phyloP scores from a whole-genome alignment of 2,329 filamentous ascomycete species.

The Alternaria brassicae region DNA sequence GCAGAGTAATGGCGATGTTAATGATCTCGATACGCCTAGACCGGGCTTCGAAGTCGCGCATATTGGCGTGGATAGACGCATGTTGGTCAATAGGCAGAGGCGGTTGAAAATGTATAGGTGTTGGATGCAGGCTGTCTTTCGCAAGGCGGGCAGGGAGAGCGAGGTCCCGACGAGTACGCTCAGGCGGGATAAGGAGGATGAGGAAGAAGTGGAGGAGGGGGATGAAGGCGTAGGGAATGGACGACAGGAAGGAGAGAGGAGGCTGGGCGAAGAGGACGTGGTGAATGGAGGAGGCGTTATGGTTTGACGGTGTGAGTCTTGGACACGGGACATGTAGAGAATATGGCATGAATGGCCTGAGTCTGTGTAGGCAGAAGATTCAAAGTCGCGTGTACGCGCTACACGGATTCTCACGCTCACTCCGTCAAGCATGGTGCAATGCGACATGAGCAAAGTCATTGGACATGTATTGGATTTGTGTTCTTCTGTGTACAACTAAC shows the following conservation, averaged over 20 bases:
- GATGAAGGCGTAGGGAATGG: not conserved
- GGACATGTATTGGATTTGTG: constrained; percentile 2
- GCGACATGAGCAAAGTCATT: not conserved
- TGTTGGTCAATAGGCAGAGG: constrained; percentile 89
- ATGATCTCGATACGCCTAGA: constrained; percentile 13
- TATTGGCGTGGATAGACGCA: constrained; percentile 82
- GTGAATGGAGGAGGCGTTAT: not conserved
- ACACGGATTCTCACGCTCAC: not conserved
- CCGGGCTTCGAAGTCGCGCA: constrained; percentile 71
- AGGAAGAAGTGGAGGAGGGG: constrained; percentile 6
- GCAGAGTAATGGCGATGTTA: constrained; percentile 7
- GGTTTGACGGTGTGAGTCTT: not conserved
- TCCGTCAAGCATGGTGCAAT: too few relatives aligned
- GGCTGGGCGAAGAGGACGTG: not conserved
- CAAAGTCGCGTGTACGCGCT: too few relatives aligned
- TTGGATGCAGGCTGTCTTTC: constrained; percentile 88
- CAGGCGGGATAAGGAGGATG: constrained; percentile 34
- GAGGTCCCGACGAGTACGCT: constrained; percentile 45
- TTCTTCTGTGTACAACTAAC: constrained; percentile 3
- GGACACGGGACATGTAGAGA: not conserved
- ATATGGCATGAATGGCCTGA: not conserved
- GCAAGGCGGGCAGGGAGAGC: constrained; percentile 59
- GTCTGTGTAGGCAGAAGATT: too few relatives aligned
- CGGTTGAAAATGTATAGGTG: constrained; percentile 98
- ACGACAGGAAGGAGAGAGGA: not conserved